Base-by-base conservation (phyloP, 148 eudicot genomes). In the Cornus florida region DNA sequence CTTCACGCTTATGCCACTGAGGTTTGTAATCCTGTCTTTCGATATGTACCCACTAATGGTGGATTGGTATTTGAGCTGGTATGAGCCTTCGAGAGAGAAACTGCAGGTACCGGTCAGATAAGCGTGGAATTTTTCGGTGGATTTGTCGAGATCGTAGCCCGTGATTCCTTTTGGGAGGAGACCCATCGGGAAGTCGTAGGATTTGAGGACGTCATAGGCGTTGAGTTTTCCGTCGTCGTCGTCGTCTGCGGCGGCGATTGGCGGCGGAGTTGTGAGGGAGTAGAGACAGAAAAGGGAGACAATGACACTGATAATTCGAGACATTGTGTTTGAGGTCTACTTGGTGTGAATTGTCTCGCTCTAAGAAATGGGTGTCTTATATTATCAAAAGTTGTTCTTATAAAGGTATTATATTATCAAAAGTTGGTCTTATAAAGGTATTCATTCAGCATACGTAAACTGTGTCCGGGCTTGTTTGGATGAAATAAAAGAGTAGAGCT, bases 151-250 rank as follows among this genome's bases (percentile, higher is more conserved):
- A 28, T 84, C 80, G 83, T 90, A 90, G 43, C 74, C 74, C 3
- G 77, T 33, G 10, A 83, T 85, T 10, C 88, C 87, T 13, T 71
- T 59, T 0, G 92, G 92, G 24, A 89, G 90, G 12, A 89, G 75
- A n/a, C 92, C 92, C 19, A 82, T 71, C 38, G 90, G 90, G 50
- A 89, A 82, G 33, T 69, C 79, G 80, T 89, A 87, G 0, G 82
- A 75, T 69, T 83, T 38, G 5, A 89, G 76, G 12, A 76, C 80
- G 19, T 83, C 78, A 75, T 89, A 89, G 3, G 81, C 89, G 5
- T 88, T 78, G 7, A 66, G 73, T 6, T 71, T 53, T 7, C 67
- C 62, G 59, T 28, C 28, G 28, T 31, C 64, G 60, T 32, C 67
- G 39, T 22, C 67, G 60, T 74, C 70, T 4, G 77, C 70, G 24